phyloP scores from a whole-genome alignment of 768 basidiomycete species.

The Mycena galericulata region DNA sequence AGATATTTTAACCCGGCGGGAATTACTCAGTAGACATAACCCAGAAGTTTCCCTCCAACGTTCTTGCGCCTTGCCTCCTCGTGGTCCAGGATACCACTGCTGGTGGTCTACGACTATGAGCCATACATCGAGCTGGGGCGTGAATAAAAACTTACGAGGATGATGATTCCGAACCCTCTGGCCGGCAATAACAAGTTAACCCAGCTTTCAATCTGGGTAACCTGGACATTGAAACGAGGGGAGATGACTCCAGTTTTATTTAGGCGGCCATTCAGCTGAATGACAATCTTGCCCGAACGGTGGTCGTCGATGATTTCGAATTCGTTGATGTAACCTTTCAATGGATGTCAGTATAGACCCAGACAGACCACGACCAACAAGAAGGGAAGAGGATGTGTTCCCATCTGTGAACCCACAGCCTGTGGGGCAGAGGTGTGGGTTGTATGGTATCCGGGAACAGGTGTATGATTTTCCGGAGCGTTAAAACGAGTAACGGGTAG shows the following conservation, averaged over 20 bases:
- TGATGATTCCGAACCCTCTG: constrained; percentile 96
- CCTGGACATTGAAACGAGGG: constrained; percentile 98
- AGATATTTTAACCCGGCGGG: constrained; percentile 1
- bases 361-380: constrained; percentile 26
- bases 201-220: constrained; percentile 93
- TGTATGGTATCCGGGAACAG: constrained; percentile 70
- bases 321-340: constrained; percentile 96
- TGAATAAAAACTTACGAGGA: constrained; percentile 71
- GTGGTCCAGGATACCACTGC: constrained; percentile 98
- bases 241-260: constrained; percentile 99
- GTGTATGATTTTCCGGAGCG: constrained; percentile 76
- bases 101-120: constrained; percentile 78
- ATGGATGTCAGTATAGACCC: constrained; percentile 32
- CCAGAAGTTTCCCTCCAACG: constrained; percentile 94
- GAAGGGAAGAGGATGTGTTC: constrained; percentile 54
- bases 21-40: constrained; percentile 80
- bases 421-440: constrained; percentile 53
- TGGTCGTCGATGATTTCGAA: constrained; percentile 99
- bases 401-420: constrained; percentile 68
- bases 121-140: not conserved
- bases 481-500: constrained; percentile 87
- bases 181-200: constrained; percentile 97
- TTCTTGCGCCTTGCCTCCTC: constrained; percentile 99
- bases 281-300: constrained; percentile 96
- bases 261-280: constrained; percentile 97